Evolutionary conservation across 2,329 filamentous ascomycete genomes (phyloP).

Genomic region (Albifimbria verrucaria): DNA sequence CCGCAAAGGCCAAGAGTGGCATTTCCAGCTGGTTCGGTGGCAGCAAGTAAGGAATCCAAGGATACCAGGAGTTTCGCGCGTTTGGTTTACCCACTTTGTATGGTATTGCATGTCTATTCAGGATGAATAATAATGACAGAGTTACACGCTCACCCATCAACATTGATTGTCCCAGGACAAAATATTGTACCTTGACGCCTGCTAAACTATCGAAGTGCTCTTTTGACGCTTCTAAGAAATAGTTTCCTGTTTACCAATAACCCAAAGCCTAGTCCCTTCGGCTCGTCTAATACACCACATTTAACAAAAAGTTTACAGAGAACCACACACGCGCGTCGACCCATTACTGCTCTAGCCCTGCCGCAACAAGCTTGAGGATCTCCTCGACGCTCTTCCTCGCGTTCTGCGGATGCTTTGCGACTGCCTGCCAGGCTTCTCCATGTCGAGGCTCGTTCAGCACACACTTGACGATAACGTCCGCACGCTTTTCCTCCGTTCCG

Average conservation of each 20-base stretch:
- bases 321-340: background rate
- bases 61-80: background rate
- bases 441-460: conserved; percentile 82
- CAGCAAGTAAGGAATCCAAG: conserved; percentile 24
- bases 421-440: conserved; percentile 84
- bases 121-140: no score
- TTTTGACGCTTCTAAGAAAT: no score
- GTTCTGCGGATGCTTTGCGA: conserved; percentile 84
- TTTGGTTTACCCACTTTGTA: background rate
- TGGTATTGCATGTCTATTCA: no score
- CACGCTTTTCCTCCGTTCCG: conserved; percentile 88
- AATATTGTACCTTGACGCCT: no score
- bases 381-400: conserved; percentile 73
- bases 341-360: conserved; percentile 29
- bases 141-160: no score
- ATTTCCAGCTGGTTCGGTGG: conserved; percentile 83
- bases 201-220: no score
- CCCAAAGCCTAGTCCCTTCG: no score
- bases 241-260: no score
- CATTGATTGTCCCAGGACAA: no score
- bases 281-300: no score
- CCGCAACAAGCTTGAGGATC: conserved; percentile 75
- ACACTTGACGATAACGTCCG: conserved; percentile 79
- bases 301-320: no score
- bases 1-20: conserved; percentile 78